phyloP scores from a whole-genome alignment of 257 asterid species.

The Solanum pennellii region DNA sequence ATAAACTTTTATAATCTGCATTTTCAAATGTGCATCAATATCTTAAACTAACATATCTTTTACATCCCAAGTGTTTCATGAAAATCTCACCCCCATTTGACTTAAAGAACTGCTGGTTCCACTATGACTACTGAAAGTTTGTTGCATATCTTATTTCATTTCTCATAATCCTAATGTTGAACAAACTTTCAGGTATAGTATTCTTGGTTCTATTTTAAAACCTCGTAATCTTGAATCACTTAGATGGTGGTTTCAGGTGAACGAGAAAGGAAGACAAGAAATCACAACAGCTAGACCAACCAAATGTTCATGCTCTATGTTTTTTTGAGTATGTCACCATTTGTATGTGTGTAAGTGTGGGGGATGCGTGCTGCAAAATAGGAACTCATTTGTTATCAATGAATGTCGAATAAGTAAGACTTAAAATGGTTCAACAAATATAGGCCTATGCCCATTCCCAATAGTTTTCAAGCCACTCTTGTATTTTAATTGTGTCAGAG shows the following conservation, averaged over 20 bases:
- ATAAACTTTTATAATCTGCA: background rate
- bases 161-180: background rate
- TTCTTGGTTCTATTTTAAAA: background rate
- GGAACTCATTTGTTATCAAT: background rate
- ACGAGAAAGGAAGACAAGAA: background rate
- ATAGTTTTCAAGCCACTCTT: background rate
- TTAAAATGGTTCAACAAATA: background rate
- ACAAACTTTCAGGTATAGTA: background rate
- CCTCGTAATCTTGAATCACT: background rate
- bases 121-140: background rate
- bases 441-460: background rate
- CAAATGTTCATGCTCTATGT: background rate
- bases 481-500: background rate
- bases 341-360: background rate
- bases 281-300: background rate
- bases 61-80: background rate
- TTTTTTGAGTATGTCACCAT: background rate
- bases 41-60: background rate
- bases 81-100: background rate
- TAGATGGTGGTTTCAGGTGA: background rate
- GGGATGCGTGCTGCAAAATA: background rate
- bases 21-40: background rate
- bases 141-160: background rate
- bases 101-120: background rate
- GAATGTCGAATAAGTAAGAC: background rate